A percentile compares a stretch with the other conserved stretches of the same genome.
Conservation (phyloP, 148 eudicot genomes). For the Limonium bicolor region DNA sequence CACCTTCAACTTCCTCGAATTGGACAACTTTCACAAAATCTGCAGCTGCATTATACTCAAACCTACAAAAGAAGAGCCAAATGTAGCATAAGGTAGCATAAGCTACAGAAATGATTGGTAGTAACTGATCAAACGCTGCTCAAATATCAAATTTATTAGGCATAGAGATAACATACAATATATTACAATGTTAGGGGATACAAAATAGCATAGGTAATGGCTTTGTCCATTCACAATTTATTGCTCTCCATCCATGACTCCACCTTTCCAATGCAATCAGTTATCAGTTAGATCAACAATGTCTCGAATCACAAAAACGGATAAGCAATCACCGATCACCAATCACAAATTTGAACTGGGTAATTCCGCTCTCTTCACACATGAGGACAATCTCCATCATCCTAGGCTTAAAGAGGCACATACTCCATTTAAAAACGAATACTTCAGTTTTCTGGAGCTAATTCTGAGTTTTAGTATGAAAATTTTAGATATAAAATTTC, state of each 20-base stretch:
- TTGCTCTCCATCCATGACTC: background rate
- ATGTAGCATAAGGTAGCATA: background rate
- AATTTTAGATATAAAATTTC: background rate
- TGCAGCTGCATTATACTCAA: slow-evolving; percentile 82
- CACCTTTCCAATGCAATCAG: too few relatives aligned
- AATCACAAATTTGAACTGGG: too few relatives aligned
- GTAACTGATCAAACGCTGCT: background rate
- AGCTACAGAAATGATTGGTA: background rate
- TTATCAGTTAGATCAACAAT: too few relatives aligned
- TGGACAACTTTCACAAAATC: slow-evolving; percentile 72
- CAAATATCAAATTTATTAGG: background rate
- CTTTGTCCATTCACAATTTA: background rate
- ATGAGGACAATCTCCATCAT: too few relatives aligned
- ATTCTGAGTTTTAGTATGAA: background rate
- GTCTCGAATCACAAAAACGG: too few relatives aligned
- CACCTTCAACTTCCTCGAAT: slow-evolving; percentile 88
- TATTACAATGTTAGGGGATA: too few relatives aligned
- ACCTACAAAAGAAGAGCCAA: slow-evolving; percentile 23
- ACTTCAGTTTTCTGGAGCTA: background rate
- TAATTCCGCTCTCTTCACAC: too few relatives aligned
- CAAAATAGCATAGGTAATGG: background rate
- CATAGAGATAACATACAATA: background rate
- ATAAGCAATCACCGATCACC: too few relatives aligned
- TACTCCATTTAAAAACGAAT: background rate
- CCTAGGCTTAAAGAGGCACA: too few relatives aligned